Base-by-base conservation (phyloP, 2,329 filamentous ascomycete genomes). In the Venturia oleaginea region DNA sequence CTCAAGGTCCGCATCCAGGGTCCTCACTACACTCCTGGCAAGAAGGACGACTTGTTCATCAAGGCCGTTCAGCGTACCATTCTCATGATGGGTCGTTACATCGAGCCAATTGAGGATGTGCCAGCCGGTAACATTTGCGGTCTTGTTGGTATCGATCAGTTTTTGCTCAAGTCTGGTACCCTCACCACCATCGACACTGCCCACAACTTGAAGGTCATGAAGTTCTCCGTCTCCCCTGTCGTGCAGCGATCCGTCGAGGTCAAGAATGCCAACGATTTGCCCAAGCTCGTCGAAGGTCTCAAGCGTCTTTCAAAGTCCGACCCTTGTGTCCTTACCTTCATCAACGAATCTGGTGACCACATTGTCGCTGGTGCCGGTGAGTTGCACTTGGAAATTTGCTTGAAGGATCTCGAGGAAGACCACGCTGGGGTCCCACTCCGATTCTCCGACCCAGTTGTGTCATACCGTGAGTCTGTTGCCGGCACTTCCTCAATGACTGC, bases 191-290 rank as follows among this genome's bases (percentile, higher is more conserved):
- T 85, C 77, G 94, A 99, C 72, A 95, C 91, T 70, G 93, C 94
- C 78, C 94, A 99, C 89, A 99, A 99, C 89, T 84, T 99, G 76
- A 97, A 97, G 89, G 94, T 99, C 83, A 99, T 99, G 94, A 97
- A 97, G 86, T 99, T 99, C 90, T 99, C 94, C 76, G 94, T 99
- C 79, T 97, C 94, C 67, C 94, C 94, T 74, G 94, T 99, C 82
- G 94, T 99, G 71, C 93, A 90, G 83, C 93, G 93, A 73, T 96
- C 94, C 80, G 94, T 99, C 76, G 91, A 97, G 83, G 93, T 97
- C 85, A 97, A 97, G 91, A 99, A 99, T 83, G 94, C 94, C 76
- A 92, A 96, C 84, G 94, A 99, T 86, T 88, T 99, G 70, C 94
- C 94, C 81, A 99, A 99, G 89, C 88, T 99, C 67, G 94, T 99